Evolutionary conservation across 768 basidiomycete genomes (phyloP).

Genomic region (Lentinula raphanica): DNA sequence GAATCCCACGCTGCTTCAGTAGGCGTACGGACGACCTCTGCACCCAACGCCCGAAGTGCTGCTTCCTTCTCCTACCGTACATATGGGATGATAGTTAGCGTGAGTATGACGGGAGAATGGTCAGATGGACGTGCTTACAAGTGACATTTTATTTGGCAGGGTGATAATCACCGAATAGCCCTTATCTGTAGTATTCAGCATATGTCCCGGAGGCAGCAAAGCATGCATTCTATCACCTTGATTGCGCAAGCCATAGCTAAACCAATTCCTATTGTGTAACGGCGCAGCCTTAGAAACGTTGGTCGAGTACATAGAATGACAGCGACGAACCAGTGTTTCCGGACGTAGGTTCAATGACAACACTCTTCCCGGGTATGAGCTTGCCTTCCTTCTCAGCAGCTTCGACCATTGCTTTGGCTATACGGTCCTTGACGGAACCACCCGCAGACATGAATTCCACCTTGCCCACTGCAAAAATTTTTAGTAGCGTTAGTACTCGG

Average conservation of each 20-base stretch:
- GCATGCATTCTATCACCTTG: slow-evolving; percentile 54
- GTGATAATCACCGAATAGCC: slow-evolving; percentile 89
- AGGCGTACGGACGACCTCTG: slow-evolving; percentile 92
- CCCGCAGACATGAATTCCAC: slow-evolving; percentile 88
- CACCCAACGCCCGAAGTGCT: slow-evolving; percentile 84
- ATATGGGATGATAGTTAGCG: no score
- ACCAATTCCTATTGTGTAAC: slow-evolving; percentile 64
- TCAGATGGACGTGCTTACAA: slow-evolving; percentile 33
- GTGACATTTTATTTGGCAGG: slow-evolving; percentile 93
- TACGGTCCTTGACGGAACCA: slow-evolving; percentile 93
- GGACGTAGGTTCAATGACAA: slow-evolving; percentile 93
- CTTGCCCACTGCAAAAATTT: slow-evolving; percentile 63
- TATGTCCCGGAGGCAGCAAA: slow-evolving; percentile 18
- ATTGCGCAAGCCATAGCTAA: slow-evolving; percentile 90
- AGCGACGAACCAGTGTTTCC: slow-evolving; percentile 80
- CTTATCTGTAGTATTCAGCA: slow-evolving; percentile 83
- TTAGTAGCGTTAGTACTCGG: background rate
- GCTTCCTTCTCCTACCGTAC: slow-evolving; percentile 80
- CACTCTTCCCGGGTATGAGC: slow-evolving; percentile 80
- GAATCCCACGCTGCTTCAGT: slow-evolving; percentile 86
- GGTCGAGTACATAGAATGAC: slow-evolving; percentile 2
- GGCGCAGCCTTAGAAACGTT: background rate
- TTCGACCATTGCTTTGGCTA: slow-evolving; percentile 94
- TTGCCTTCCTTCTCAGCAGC: slow-evolving; percentile 86
- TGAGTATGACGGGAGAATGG: background rate